These are phyloP conservation scores for Hericium rajendrae DNA, from an alignment of 768 basidiomycete species.

Conservation along the genomic window DNA sequence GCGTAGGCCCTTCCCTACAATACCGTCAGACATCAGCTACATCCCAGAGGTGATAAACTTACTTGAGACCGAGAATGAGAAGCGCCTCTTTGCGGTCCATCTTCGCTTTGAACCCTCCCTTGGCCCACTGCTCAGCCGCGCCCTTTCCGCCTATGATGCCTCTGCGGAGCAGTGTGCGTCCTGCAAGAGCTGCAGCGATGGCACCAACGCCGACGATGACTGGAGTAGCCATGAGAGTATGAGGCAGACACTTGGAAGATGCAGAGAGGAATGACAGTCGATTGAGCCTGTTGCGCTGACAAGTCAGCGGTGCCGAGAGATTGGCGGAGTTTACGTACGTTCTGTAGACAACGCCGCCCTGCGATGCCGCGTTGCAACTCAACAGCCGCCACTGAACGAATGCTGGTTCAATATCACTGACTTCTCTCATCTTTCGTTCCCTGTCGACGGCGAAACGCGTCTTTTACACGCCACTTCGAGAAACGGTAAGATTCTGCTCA, in stretches of 20 bases:
- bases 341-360: neutral
- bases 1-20: slow-evolving; percentile 65
- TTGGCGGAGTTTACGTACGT: neutral
- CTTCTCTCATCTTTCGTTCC: slow-evolving; percentile 5
- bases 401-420: neutral
- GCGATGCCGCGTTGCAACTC: neutral
- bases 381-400: neutral
- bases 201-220: slow-evolving; percentile 70
- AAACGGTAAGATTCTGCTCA: no score
- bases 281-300: neutral
- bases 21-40: neutral
- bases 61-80: slow-evolving; percentile 89
- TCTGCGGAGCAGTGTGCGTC: slow-evolving; percentile 58
- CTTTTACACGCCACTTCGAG: no score
- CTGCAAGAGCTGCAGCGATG: slow-evolving; percentile 65
- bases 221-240: slow-evolving; percentile 60
- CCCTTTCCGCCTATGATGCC: slow-evolving; percentile 49
- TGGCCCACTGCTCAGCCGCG: slow-evolving; percentile 77
- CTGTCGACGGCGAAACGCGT: no score
- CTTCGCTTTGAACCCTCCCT: slow-evolving; percentile 90
- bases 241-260: neutral
- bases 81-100: slow-evolving; percentile 96
- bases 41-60: slow-evolving; percentile 23
- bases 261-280: neutral
- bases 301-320: neutral